Evolutionary conservation across 176 grass and related monocot genomes (phyloP).

Genomic region (Echinochloa phyllopogon): DNA sequence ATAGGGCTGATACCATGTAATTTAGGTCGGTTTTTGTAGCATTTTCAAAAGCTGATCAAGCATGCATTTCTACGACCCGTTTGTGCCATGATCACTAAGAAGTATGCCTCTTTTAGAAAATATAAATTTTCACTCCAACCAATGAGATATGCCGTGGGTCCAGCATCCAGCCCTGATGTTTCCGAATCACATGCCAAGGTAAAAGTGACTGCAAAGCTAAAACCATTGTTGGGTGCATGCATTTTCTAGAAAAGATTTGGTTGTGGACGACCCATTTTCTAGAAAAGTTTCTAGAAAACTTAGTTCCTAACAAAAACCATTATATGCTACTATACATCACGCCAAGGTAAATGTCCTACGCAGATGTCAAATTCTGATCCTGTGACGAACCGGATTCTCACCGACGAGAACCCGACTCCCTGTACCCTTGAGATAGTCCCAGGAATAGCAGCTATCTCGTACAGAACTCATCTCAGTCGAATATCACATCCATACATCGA

Average conservation of each 20-base stretch:
- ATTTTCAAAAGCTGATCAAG: neutral
- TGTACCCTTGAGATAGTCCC: no score
- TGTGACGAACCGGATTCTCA: no score
- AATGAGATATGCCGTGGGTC: neutral
- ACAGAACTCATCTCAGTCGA: no score
- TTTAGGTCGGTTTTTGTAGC: neutral
- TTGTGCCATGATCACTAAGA: constrained; percentile 4
- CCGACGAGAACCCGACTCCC: no score
- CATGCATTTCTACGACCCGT: neutral
- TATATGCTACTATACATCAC: neutral
- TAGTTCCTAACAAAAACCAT: neutral
- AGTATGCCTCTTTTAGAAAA: neutral
- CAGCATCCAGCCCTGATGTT: constrained; percentile 20
- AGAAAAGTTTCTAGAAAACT: no score
- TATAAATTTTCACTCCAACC: neutral
- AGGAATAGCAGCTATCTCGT: no score
- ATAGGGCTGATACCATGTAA: constrained; percentile 4
- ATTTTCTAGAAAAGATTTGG: constrained; percentile 19
- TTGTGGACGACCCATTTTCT: neutral
- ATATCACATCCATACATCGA: no score
- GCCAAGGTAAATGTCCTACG: constrained; percentile 30
- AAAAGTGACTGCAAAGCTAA: constrained; percentile 1
- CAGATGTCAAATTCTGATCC: constrained; percentile 39
- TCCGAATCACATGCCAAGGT: neutral
- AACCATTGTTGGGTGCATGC: constrained; percentile 20